Evolutionary conservation across 169 alveolate species (phyloP).

Genomic region (Blepharisma undulans): DNA sequence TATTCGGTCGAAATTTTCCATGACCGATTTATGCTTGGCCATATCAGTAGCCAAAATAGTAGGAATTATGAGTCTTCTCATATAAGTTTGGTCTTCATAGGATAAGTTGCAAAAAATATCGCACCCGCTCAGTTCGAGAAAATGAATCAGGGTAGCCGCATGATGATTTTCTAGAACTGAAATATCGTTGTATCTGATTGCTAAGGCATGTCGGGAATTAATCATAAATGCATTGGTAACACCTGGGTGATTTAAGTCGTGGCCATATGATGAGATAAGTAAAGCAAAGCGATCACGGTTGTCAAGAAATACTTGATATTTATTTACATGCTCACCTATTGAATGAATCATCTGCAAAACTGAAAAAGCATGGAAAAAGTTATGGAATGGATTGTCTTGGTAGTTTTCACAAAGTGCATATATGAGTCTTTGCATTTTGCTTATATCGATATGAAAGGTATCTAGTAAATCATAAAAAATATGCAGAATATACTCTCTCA

Average conservation of each 20-base stretch:
- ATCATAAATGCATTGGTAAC: constrained; percentile 73
- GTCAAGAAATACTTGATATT: not conserved
- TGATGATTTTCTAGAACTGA: constrained; percentile 83
- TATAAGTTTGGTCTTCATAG: constrained; percentile 38
- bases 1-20: constrained; percentile 29
- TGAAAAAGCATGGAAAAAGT: constrained; percentile 36
- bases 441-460: not conserved
- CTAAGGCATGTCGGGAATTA: constrained; percentile 59
- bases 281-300: not conserved
- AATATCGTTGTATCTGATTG: constrained; percentile 75
- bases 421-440: constrained; percentile 5
- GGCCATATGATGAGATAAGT: constrained; percentile 44
- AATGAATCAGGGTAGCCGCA: constrained; percentile 38
- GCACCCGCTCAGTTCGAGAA: constrained; percentile 18
- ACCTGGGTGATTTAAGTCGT: constrained; percentile 86
- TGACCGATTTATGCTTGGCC: constrained; percentile 57
- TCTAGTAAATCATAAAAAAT: not conserved
- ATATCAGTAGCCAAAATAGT: constrained; percentile 57
- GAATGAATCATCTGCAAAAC: not conserved
- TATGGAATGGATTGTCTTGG: constrained; percentile 39
- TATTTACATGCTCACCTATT: not conserved
- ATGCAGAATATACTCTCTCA: constrained; percentile 16
- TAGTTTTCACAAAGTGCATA: constrained; percentile 19
- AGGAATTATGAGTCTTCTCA: constrained; percentile 51
- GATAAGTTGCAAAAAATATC: constrained; percentile 31